Evolutionary conservation across 805 yeast genomes (phyloP).

Genomic region (Metschnikowia henanensis): DNA sequence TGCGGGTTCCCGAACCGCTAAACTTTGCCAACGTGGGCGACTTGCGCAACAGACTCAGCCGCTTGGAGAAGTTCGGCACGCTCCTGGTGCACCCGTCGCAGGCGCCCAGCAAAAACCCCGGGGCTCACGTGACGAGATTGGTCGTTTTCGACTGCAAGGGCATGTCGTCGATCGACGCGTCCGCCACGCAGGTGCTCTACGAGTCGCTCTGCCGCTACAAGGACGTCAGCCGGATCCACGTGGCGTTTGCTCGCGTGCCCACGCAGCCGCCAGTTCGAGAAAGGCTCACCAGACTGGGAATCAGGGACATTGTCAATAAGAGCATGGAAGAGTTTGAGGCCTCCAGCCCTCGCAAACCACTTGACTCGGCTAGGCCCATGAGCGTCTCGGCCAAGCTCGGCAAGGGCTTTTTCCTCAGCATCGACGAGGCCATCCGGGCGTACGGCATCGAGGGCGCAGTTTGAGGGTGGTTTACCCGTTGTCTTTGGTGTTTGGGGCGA

Average conservation of each 20-base stretch:
- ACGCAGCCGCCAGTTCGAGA: constrained; percentile 44
- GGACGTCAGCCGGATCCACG: constrained; percentile 50
- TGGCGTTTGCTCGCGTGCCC: constrained; percentile 63
- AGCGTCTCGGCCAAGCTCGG: constrained; percentile 21
- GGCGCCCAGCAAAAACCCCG: constrained; percentile 47
- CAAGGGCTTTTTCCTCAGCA: constrained; percentile 44
- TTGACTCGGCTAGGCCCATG: neutral
- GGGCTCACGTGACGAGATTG: constrained; percentile 43
- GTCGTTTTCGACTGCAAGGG: constrained; percentile 80
- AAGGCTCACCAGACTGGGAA: constrained; percentile 57
- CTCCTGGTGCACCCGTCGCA: constrained; percentile 74
- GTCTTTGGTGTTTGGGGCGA: neutral
- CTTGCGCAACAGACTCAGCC: constrained; percentile 59
- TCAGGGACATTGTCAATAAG: constrained; percentile 32
- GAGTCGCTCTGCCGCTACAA: constrained; percentile 59
- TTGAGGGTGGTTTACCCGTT: neutral
- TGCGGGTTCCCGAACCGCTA: constrained; percentile 84
- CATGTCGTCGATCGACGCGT: constrained; percentile 76
- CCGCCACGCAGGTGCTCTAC: constrained; percentile 70
- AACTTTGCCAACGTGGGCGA: constrained; percentile 87
- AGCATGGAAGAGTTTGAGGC: constrained; percentile 9
- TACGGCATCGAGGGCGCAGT: constrained; percentile 3
- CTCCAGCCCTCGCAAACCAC: neutral
- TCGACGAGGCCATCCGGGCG: constrained; percentile 58
- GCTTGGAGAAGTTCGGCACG: constrained; percentile 79